A percentile compares a stretch with the other conserved stretches of the same genome.
phyloP scores from a whole-genome alignment of 208 protist species.

The Crithidia fasciculata region DNA sequence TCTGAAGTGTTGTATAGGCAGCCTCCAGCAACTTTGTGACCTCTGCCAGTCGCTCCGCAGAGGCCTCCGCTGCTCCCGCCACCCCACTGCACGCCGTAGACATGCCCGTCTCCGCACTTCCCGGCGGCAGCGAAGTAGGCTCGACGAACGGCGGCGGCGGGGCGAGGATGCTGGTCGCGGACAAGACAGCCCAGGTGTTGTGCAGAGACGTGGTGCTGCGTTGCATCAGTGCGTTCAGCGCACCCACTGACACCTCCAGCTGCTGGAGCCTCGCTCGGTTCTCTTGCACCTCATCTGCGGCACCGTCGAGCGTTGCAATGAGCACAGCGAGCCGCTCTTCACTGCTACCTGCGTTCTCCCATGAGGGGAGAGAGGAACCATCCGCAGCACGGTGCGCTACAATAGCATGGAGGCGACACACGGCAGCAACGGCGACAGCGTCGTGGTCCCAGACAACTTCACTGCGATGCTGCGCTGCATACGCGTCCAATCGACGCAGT shows the following conservation, averaged over 20 bases:
- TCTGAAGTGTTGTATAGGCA: not conserved
- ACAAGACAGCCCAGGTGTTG: not conserved
- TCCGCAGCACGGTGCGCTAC: not conserved
- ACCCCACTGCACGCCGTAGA: not conserved
- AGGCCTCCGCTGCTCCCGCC: not conserved
- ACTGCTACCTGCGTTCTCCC: not conserved
- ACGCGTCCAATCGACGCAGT: not conserved
- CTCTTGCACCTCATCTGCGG: not conserved
- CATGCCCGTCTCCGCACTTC: not conserved
- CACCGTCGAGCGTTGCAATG: not conserved
- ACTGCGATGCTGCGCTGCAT: not conserved
- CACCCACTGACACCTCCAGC: not conserved
- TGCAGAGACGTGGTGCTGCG: not conserved
- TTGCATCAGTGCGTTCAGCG: not conserved
- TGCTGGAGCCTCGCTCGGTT: not conserved
- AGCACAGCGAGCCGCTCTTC: not conserved
- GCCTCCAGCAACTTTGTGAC: not conserved
- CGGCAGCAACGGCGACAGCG: not conserved
- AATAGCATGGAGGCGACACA: not conserved
- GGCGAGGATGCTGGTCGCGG: not conserved
- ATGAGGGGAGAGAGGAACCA: not conserved
- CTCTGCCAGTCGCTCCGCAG: not conserved
- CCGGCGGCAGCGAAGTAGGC: not conserved
- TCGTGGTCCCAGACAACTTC: slow-evolving; percentile 9
- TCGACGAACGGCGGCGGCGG: not conserved